Evolutionary conservation across 129 eudicot species (phyloP), one percentile per base, ranked within the genome.

Genomic region (Solidago caesia): DNA sequence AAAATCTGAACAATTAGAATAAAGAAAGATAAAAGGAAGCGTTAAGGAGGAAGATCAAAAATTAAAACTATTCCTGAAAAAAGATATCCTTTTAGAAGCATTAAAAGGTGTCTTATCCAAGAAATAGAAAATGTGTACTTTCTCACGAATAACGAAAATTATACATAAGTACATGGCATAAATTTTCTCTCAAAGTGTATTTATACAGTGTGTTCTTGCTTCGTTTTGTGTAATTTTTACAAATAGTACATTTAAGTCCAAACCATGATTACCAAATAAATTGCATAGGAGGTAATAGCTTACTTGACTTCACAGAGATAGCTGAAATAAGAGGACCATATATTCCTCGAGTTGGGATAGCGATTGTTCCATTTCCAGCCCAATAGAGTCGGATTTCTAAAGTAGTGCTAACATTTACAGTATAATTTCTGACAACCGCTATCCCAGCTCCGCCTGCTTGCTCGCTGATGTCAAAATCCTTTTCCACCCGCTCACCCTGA

Each of bases 271-370:
- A 25, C 42, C 12, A 39, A 39, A 13, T 26, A 71, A 8, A 11
- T 13, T 16, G 26, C 59, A 5, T 44, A 49, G 2, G 21, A 29
- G 70, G 48, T 44, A 65, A 76, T 68, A 73, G 68, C 80, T 75
- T 84, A 88, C 97, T 79, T 70, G 96, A 84, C 55, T 87, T 71
- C 16, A 87, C 89, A 25, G 96, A 89, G 44, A 92, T 92, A 44
- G 96, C 97, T 12, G 97, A 89, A 76, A 92, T 78, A 16, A 92
- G 89, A 79, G 97, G 97, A 42, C 97, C 97, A 65, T 89, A 92
- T 33, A 79, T 84, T 64, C 97, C 97, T 71, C 85, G 73, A 3
- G 0, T 0, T 29, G 97, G 97, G 45, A 89, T 71, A 42, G 76
- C 70, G 42, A 52, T 75, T 42, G 97, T 92, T 77, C 97, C 97